Percentiles rank a stretch among this genome's conserved stretches.
These are phyloP conservation scores for Saturnispora sekii DNA, from an alignment of 805 yeast genomes.

Conservation along the genomic window DNA sequence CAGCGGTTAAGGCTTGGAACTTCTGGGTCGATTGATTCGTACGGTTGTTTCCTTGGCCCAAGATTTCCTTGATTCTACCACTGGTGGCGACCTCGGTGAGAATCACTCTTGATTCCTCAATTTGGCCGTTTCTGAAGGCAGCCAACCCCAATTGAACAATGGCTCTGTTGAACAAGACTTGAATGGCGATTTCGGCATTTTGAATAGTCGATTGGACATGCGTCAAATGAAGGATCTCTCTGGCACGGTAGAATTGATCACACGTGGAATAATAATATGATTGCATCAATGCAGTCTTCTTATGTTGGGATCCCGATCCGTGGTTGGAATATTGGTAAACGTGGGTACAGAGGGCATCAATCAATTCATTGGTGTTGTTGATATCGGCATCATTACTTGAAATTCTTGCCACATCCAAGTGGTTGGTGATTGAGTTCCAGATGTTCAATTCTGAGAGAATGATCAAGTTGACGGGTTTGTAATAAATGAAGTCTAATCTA, in stretches of 20 bases:
- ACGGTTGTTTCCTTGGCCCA: slow-evolving; percentile 67
- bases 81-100: slow-evolving; percentile 83
- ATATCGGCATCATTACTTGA: slow-evolving; percentile 19
- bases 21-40: slow-evolving; percentile 52
- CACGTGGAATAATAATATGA: slow-evolving; percentile 89
- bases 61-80: slow-evolving; percentile 77
- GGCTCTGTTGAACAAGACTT: slow-evolving; percentile 90
- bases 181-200: slow-evolving; percentile 75
- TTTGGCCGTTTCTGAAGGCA: slow-evolving; percentile 85
- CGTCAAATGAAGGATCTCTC: slow-evolving; percentile 79
- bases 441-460: slow-evolving; percentile 58
- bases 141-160: slow-evolving; percentile 91
- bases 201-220: slow-evolving; percentile 78
- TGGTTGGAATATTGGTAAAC: slow-evolving; percentile 35
- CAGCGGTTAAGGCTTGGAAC: slow-evolving; percentile 20
- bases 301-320: slow-evolving; percentile 63
- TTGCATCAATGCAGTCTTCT: slow-evolving; percentile 75
- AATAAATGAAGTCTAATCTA: slow-evolving; percentile 87
- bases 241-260: slow-evolving; percentile 73
- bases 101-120: slow-evolving; percentile 78
- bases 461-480: slow-evolving; percentile 75
- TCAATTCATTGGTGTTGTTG: slow-evolving; percentile 38
- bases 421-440: slow-evolving; percentile 40
- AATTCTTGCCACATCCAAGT: slow-evolving; percentile 30
- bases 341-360: slow-evolving; percentile 55